These are phyloP conservation scores for Rhynchosporium graminicola DNA, from an alignment of 2,329 filamentous ascomycete species.

Conservation along the genomic window DNA sequence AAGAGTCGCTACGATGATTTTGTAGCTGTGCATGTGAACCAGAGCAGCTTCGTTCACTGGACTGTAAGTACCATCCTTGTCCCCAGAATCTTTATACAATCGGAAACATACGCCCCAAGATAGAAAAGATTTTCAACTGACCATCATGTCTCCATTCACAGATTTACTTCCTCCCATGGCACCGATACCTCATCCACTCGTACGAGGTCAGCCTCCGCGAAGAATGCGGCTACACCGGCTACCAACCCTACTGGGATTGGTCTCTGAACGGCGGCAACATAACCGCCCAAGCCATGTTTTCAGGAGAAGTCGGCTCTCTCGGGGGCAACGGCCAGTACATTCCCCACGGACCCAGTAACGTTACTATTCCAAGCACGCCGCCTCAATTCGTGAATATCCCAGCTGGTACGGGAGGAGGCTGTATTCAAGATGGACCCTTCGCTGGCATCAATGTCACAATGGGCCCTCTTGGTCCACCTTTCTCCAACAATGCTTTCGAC, in stretches of 20 bases:
- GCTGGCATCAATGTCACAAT: conserved; percentile 45
- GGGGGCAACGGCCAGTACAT: conserved; percentile 47
- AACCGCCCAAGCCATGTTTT: conserved; percentile 52
- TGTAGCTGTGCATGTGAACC: conserved; percentile 40
- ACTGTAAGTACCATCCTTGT: neutral
- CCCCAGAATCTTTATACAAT: neutral
- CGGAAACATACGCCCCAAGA: too few relatives aligned
- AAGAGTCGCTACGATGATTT: conserved; percentile 44
- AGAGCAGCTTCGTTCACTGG: neutral
- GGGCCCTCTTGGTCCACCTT: conserved; percentile 47
- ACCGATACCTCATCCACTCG: conserved; percentile 43
- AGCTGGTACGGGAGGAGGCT: conserved; percentile 54
- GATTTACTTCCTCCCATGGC: conserved; percentile 45
- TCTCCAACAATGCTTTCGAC: conserved; percentile 35
- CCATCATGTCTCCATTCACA: conserved; percentile 38
- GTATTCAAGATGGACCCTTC: conserved; percentile 51
- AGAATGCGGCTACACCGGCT: conserved; percentile 44
- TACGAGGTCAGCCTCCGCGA: conserved; percentile 44
- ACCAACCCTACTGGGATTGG: conserved; percentile 49
- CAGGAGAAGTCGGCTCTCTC: conserved; percentile 53
- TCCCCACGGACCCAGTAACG: conserved; percentile 16
- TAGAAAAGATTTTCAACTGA: too few relatives aligned
- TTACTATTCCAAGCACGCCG: neutral
- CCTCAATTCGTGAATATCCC: conserved; percentile 36
- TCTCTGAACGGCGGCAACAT: conserved; percentile 40